Conservation (phyloP, 805 yeast genomes). For the Starmerella bombi region DNA sequence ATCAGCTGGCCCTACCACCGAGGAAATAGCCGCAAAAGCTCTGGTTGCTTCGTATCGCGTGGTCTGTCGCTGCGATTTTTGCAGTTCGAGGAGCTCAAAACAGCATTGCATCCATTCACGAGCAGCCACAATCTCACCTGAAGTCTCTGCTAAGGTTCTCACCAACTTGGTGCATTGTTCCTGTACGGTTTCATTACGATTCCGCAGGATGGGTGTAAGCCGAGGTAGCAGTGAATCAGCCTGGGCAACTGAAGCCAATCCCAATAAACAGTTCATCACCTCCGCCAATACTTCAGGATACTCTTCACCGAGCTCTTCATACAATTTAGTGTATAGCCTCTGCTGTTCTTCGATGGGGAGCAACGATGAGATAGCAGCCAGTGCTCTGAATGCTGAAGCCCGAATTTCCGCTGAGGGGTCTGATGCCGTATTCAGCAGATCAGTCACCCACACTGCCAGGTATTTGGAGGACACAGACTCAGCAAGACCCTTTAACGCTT, state of each 20-base stretch:
- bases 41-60: slow-evolving; percentile 76
- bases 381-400: slow-evolving; percentile 71
- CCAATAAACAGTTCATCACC: slow-evolving; percentile 53
- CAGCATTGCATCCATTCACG: slow-evolving; percentile 97
- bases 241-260: slow-evolving; percentile 35
- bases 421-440: slow-evolving; percentile 57
- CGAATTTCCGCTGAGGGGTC: slow-evolving; percentile 60
- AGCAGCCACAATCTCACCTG: slow-evolving; percentile 72
- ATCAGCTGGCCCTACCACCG: slow-evolving; percentile 92
- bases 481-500: not conserved
- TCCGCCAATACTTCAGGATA: slow-evolving; percentile 90
- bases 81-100: slow-evolving; percentile 76
- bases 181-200: slow-evolving; percentile 82
- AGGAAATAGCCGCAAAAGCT: slow-evolving; percentile 83
- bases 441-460: slow-evolving; percentile 32
- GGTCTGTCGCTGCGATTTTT: slow-evolving; percentile 63
- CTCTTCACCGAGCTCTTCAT: slow-evolving; percentile 87
- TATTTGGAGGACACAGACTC: not conserved
- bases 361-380: slow-evolving; percentile 51
- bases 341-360: slow-evolving; percentile 29
- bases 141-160: slow-evolving; percentile 53
- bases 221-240: slow-evolving; percentile 59
- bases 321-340: slow-evolving; percentile 56
- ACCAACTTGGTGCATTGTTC: slow-evolving; percentile 65
- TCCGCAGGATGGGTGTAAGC: slow-evolving; percentile 78